phyloP scores from a whole-genome alignment of 148 eudicot species.

The Rhododendron simsii region DNA sequence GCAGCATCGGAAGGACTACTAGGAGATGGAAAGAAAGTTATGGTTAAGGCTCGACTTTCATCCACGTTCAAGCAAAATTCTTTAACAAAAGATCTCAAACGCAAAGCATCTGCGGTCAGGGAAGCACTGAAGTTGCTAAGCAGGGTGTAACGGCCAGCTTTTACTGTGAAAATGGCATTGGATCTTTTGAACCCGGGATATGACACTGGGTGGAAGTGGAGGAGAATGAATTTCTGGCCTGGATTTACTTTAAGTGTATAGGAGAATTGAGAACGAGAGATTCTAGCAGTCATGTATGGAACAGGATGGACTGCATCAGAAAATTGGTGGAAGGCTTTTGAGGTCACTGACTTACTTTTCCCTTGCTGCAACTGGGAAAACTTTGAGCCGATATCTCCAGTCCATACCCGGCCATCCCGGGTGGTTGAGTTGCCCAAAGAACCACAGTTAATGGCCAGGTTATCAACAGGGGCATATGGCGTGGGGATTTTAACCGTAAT shows the following conservation, averaged over 20 bases:
- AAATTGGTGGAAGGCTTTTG: not conserved
- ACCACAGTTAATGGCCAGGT: not conserved
- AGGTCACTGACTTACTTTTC: not conserved
- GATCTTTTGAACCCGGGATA: conserved; percentile 10
- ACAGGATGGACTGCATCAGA: not conserved
- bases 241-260: not conserved
- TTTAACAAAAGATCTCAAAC: not conserved
- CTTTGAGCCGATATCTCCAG: not conserved
- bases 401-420: not conserved
- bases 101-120: conserved; percentile 3
- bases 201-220: not conserved
- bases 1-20: not conserved
- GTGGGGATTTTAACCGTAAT: not conserved
- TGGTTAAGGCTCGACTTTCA: conserved; percentile 7
- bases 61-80: conserved; percentile 9
- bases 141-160: conserved; percentile 17
- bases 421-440: not conserved
- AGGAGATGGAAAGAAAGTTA: conserved; percentile 20
- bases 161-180: conserved; percentile 11
- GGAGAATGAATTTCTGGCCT: not conserved
- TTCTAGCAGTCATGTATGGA: not conserved
- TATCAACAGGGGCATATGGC: not conserved
- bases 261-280: not conserved
- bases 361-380: not conserved
- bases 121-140: conserved; percentile 26